phyloP scores from a whole-genome alignment of 495 filamentous ascomycete genomes.

The Sordaria brevicollis region DNA sequence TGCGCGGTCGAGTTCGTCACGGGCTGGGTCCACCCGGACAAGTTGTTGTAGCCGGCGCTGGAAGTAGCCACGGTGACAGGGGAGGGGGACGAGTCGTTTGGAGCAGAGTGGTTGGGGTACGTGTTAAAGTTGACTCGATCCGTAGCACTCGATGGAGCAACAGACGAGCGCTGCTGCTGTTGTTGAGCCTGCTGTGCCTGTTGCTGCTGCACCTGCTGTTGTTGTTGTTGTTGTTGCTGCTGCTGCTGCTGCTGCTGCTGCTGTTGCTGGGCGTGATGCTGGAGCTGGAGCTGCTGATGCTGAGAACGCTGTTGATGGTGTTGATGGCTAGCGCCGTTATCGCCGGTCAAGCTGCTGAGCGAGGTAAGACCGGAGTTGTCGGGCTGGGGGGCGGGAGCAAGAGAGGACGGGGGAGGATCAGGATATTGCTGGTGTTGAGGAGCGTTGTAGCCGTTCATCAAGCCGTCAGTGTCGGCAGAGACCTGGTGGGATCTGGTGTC shows the following conservation, averaged over 20 bases:
- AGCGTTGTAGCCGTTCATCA: conserved; percentile 24
- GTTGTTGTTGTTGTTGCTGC: conserved; percentile 4
- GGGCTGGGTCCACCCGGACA: conserved; percentile 11
- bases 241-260: conserved; percentile 8
- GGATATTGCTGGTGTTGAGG: conserved; percentile 19
- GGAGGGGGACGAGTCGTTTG: conserved; percentile 22
- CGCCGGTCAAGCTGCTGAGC: conserved; percentile 15
- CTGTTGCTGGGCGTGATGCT: conserved; percentile 7
- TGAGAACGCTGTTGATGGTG: conserved; percentile 14
- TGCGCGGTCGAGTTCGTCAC: conserved; percentile 15
- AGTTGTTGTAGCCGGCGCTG: conserved; percentile 17
- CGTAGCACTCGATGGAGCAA: conserved; percentile 9
- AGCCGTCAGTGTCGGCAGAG: conserved; percentile 14
- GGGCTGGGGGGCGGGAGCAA: conserved; percentile 14
- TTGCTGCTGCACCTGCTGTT: conserved; percentile 11
- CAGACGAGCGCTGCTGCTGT: conserved; percentile 14
- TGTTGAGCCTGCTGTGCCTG: conserved; percentile 13
- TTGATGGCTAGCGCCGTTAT: conserved; percentile 2
- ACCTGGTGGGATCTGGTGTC: conserved; percentile 21
- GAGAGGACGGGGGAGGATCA: conserved; percentile 14
- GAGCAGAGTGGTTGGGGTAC: conserved; percentile 23
- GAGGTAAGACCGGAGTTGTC: conserved; percentile 16
- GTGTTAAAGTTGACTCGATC: conserved; percentile 20
- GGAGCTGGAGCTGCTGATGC: conserved; percentile 8
- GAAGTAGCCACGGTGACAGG: conserved; percentile 28